Percentiles rank a stretch among this genome's conserved stretches.
phyloP scores from a whole-genome alignment of 352 stramenopile species.

The Pythium brachiatum region DNA sequence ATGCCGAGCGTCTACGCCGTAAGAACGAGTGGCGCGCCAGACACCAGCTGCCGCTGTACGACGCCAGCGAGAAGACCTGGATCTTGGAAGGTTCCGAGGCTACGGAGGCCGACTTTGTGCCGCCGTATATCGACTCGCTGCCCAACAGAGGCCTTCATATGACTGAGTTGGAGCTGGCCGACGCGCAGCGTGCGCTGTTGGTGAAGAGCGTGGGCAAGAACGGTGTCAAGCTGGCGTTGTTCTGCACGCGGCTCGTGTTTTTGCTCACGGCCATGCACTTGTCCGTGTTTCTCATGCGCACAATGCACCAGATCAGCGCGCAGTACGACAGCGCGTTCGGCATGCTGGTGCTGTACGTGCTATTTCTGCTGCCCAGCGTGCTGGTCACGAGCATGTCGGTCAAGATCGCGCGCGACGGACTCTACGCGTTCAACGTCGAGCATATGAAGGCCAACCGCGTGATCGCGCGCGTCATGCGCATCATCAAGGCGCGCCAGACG shows the following conservation, averaged over 20 bases:
- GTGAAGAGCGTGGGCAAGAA: slow-evolving; percentile 36
- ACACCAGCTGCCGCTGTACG: slow-evolving; percentile 34
- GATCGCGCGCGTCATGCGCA: slow-evolving; percentile 64
- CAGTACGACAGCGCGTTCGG: slow-evolving; percentile 16
- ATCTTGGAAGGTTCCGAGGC: slow-evolving; percentile 35
- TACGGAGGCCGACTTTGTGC: slow-evolving; percentile 32
- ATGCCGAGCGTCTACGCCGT: slow-evolving; percentile 54
- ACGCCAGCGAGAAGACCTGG: slow-evolving; percentile 45
- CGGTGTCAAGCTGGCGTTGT: slow-evolving; percentile 55
- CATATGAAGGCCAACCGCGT: slow-evolving; percentile 65
- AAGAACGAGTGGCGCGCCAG: slow-evolving; percentile 54
- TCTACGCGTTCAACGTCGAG: slow-evolving; percentile 77
- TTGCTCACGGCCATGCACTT: slow-evolving; percentile 69
- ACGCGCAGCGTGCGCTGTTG: slow-evolving; percentile 41
- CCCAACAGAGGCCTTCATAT: slow-evolving; percentile 36
- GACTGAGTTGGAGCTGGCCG: slow-evolving; percentile 37
- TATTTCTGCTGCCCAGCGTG: slow-evolving; percentile 59
- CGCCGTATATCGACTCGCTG: slow-evolving; percentile 52
- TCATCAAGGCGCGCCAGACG: slow-evolving; percentile 63
- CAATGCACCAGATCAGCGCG: slow-evolving; percentile 34
- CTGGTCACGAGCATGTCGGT: slow-evolving; percentile 62
- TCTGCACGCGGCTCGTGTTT: slow-evolving; percentile 71
- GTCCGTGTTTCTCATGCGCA: slow-evolving; percentile 59
- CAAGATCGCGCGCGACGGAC: slow-evolving; percentile 56
- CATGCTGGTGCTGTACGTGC: slow-evolving; percentile 30